Base-by-base conservation (phyloP, 495 filamentous ascomycete genomes). In the Xylaria flabelliformis region DNA sequence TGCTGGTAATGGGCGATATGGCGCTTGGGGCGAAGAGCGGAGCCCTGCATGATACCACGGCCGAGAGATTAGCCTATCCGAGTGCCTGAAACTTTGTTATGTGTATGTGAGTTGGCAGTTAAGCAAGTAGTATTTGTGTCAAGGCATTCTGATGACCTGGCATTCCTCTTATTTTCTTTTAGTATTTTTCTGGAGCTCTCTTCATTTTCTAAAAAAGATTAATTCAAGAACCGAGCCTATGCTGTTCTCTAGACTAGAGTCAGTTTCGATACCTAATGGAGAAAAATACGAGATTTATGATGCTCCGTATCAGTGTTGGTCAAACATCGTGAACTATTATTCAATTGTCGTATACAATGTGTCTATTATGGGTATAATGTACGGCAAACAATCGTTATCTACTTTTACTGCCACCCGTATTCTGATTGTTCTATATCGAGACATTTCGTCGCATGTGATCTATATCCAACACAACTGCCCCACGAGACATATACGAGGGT, bases 261-360 rank as follows among this genome's bases (percentile, higher is more conserved):
- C 80, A 79, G 79, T 80, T 82, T 83, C 77, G 81, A 83, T 81
- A 83, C 81, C 80, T 83, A 75, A 78, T 78, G 77, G 80, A 83
- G 41, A 82, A 76, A 78, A 79, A 78, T 76, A 78, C 69, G 78
- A 82, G 73, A 82, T 71, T 78, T 78, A 76, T 78, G 59, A 71
- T 71, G 71, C 72, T 68, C 50, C 44, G 19, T 64, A 73, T 73
- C 24, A 44, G 17, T 73, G 32, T 64, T 67, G 55, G 39, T 42
- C 64, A 50, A 42, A 68, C 67, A 59, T 34, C 36, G 58, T 73
- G 71, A 76, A 29, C 21, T 26, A 26, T 72, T 34, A 64, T 26
- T 36, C n/a, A 62, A 44, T 51, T 21, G 29, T 50, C 69, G 21
- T 48, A 50, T 56, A 41, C 50, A 17, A 59, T 42, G 6, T 48